These are phyloP conservation scores for Hygrocybe coccinea DNA, from an alignment of 768 basidiomycete genomes.

Conservation along the genomic window DNA sequence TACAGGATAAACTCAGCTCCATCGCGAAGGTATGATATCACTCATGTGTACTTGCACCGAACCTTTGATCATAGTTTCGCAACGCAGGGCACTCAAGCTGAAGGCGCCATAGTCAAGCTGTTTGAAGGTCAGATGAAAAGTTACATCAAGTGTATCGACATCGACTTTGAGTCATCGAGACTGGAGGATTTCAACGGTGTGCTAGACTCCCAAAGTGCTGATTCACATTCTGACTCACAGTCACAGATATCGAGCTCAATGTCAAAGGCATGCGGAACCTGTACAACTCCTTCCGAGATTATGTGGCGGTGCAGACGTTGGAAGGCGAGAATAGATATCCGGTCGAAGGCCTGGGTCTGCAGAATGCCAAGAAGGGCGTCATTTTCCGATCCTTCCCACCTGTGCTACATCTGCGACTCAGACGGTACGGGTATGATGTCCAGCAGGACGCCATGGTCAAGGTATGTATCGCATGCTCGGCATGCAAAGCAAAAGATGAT, in stretches of 20 bases:
- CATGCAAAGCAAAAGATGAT: neutral
- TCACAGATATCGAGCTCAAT: conserved; percentile 97
- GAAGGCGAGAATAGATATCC: conserved; percentile 99
- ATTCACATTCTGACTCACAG: neutral
- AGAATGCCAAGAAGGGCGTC: conserved; percentile 99
- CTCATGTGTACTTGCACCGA: too few species aligned
- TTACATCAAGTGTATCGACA: conserved; percentile 98
- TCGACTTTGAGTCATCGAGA: conserved; percentile 92
- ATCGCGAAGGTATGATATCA: conserved; percentile 90
- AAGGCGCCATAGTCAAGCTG: conserved; percentile 89
- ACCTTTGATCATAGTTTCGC: conserved; percentile 6
- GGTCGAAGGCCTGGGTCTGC: conserved; percentile 92
- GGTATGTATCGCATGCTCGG: neutral
- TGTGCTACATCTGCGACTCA: conserved; percentile 94
- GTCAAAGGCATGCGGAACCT: conserved; percentile 98
- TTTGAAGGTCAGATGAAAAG: conserved; percentile 99
- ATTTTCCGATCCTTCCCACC: conserved; percentile 99
- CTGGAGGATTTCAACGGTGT: conserved; percentile 97
- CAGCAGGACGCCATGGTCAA: conserved; percentile 99
- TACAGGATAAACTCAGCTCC: conserved; percentile 93
- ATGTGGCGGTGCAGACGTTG: conserved; percentile 93
- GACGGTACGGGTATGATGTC: conserved; percentile 98
- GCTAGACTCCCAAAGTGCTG: conserved; percentile 35
- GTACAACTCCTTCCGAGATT: conserved; percentile 95
- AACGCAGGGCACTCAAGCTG: conserved; percentile 82